Base-by-base conservation (phyloP, 83 land plant species). In the Thuja plicata region DNA sequence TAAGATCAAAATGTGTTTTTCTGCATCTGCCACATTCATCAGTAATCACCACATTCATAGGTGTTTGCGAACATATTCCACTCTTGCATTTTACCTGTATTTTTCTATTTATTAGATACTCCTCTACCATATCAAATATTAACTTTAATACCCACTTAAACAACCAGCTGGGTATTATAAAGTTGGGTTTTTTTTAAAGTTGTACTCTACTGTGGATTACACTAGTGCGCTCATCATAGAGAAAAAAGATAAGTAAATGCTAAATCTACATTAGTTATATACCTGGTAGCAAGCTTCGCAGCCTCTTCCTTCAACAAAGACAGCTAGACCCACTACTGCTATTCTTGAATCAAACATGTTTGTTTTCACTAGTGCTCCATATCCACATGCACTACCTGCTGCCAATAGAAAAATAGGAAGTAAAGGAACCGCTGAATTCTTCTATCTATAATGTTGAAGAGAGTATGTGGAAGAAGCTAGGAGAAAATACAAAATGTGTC, bases 1-100 rank as follows among this genome's bases (percentile, higher is more conserved):
- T 96, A 54, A 96, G 92, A 87, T 95, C 98, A 86, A 95, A 95
- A 85, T 95, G 98, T 30, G 94, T 90, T 79, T 92, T 87, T 30
- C 93, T 95, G 21, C 84, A 38, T 54, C 57, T 19, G 48, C 94
- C 80, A 88, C 95, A 96, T 90, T 95, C 97, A 91, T 96, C 98
- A 16, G 96, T 94, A 66, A 94, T 89, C 86, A 93, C 96, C 24
- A 96, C 88, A 6, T 92, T 95, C 21, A 94, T 96, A 8, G 97
- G 89, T 3, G 90, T 60, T 52, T 93, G 55, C 2, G 96, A 93
- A 87, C 98, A 96, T 37, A 95, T 50, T 62, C 87, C 84, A 4
- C 46, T 30, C 90, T 92, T 41, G 91, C 98, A 96, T 94, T 89
- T 93, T 35, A 96, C 97, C 88, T 95, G 70, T 3, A 3, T 3